Evolutionary conservation across 2,329 filamentous ascomycete species (phyloP), one percentile per base, ranked within the genome.

Genomic region (Aureobasidium musti): DNA sequence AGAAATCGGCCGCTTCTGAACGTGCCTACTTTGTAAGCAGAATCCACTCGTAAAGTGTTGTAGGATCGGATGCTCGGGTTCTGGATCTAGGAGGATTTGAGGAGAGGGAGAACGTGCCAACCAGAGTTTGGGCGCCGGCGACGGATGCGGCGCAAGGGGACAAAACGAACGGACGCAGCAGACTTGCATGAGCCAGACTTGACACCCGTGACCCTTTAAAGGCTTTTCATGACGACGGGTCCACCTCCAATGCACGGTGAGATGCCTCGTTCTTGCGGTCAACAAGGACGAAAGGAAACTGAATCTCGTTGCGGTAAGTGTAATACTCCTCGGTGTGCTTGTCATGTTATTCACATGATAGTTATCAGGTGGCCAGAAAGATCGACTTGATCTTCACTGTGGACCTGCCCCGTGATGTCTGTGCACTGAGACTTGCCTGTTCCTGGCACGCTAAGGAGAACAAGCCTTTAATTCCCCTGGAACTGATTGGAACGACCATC

Each of bases 371-470:
- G 59, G 45, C 59, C 45, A 52, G 30, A 52, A 52, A 63, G 47
- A 52, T 63, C 57, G 35, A 49, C 37, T 61, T 47, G 57, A 61
- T 63, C 59, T 41, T 50, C 45, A n/a, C 21, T 50, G 17, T 5
- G 23, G 26, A 37, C 30, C 13, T 35, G 30, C 26, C 47, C 39
- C 39, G 61, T 64, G 47, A 53, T 28, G 35, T 11, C 61, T 37
- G 47, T 64, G 61, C 61, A 5, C 5, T 17, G 21, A 23, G 21
- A 30, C 59, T 63, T 63, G 43, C 59, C 59, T 63, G 59, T 63
- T 63, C 59, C 59, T 63, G 59, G 59, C 59, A n/a, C 61, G 49
- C 61, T 64, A 64, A 39, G 14, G 33, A 37, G 23, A 64, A 64
- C 49, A 64, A 64, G 61, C 61, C 35, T 64, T 64, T 64, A 19